Evolutionary conservation across 345 rosid genomes (phyloP).

Genomic region (Hirschfeldia incana): DNA sequence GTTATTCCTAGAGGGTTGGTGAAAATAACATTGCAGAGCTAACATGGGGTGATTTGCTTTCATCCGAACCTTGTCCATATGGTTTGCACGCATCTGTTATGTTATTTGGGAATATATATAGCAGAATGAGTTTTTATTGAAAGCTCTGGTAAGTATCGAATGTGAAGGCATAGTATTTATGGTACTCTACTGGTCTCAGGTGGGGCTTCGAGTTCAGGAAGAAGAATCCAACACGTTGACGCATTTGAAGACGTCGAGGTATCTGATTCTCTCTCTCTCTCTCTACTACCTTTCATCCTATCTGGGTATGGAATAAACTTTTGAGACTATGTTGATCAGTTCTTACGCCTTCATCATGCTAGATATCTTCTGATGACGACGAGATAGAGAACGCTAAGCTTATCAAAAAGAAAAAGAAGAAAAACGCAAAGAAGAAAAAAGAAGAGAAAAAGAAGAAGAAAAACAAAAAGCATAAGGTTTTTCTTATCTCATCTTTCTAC

Average conservation of each 20-base stretch:
- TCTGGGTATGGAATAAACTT: conserved; percentile 21
- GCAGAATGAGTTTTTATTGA: background rate
- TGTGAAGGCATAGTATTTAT: conserved; percentile 16
- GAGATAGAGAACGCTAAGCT: conserved; percentile 42
- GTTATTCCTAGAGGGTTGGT: background rate
- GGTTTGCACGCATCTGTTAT: background rate
- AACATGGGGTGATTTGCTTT: conserved; percentile 3
- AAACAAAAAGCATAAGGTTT: conserved; percentile 51
- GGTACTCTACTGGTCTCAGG: conserved; percentile 45
- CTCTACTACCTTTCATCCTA: conserved; percentile 8
- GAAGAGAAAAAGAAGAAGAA: conserved; percentile 45
- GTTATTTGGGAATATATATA: conserved; percentile 4
- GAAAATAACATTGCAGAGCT: conserved; percentile 4
- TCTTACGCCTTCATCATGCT: conserved; percentile 25
- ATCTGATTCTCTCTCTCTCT: conserved; percentile 16
- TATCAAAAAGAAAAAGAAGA: conserved; percentile 46
- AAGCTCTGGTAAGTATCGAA: background rate
- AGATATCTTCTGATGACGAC: conserved; percentile 44
- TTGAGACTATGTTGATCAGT: background rate
- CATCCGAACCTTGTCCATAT: background rate
- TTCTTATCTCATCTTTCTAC: conserved; percentile 35
- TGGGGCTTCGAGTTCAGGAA: conserved; percentile 59
- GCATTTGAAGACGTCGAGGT: conserved; percentile 62
- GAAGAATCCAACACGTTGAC: conserved; percentile 60
- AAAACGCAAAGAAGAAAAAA: conserved; percentile 40